Percentiles rank a stretch among this genome's conserved stretches.
Conservation (phyloP, 176 grass and related monocot species). For the Lolium rigidum region DNA sequence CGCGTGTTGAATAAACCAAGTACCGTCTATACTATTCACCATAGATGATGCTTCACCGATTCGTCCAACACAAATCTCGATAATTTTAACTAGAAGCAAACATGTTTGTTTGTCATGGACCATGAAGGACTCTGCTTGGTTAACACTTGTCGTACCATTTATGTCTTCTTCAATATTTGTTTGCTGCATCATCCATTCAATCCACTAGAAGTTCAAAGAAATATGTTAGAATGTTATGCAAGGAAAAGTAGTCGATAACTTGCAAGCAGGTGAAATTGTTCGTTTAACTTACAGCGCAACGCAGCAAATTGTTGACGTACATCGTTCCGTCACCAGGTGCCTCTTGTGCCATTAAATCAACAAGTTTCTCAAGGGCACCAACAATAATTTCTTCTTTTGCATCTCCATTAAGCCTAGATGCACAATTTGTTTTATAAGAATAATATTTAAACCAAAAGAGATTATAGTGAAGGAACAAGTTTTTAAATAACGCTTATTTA, state of each 20-base stretch:
- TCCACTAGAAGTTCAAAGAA: conserved; percentile 55
- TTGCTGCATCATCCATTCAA: conserved; percentile 58
- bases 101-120: conserved; percentile 44
- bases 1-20: conserved; percentile 46
- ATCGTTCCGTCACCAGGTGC: conserved; percentile 12
- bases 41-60: neutral
- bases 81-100: conserved; percentile 57
- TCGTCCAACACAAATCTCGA: conserved; percentile 72
- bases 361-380: conserved; percentile 40
- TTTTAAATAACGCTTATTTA: neutral
- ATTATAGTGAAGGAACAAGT: neutral
- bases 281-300: conserved; percentile 47
- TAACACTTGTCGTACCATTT: neutral
- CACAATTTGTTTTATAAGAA: neutral
- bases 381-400: conserved; percentile 37
- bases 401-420: conserved; percentile 32
- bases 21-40: neutral
- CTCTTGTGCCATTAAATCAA: conserved; percentile 38
- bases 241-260: neutral
- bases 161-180: neutral
- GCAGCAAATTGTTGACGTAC: conserved; percentile 22
- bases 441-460: neutral
- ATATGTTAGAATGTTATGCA: neutral
- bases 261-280: too few relatives aligned
- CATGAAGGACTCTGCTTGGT: neutral